Percentiles rank a stretch among this genome's conserved stretches.
phyloP scores from a whole-genome alignment of 306 rosid genomes.

The Oxytropis ochrocephala region DNA sequence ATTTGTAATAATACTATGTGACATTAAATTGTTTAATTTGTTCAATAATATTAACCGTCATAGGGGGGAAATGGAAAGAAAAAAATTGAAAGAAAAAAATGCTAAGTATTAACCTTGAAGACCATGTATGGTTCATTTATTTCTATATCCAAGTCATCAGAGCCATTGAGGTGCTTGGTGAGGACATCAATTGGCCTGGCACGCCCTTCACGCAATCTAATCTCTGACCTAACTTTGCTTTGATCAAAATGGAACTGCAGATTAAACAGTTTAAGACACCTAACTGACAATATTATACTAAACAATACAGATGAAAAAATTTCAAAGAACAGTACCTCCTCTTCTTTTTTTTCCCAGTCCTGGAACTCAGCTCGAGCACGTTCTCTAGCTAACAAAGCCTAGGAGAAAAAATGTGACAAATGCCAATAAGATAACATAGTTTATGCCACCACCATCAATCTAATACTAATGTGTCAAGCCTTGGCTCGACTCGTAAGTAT shows the following conservation, averaged over 20 bases:
- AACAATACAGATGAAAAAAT: slow-evolving; percentile 5
- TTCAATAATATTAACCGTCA: not conserved
- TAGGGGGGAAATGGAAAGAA: not conserved
- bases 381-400: slow-evolving; percentile 95
- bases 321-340: slow-evolving; percentile 54
- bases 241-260: slow-evolving; percentile 96
- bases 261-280: slow-evolving; percentile 13
- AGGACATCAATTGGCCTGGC: slow-evolving; percentile 84
- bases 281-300: slow-evolving; percentile 8
- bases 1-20: not conserved
- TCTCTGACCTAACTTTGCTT: slow-evolving; percentile 96
- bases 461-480: not conserved
- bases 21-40: not conserved
- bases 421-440: slow-evolving; percentile 1
- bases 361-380: slow-evolving; percentile 98
- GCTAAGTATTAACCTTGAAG: slow-evolving; percentile 58
- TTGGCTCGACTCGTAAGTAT: not conserved
- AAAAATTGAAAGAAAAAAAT: not conserved
- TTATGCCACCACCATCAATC: not conserved
- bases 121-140: slow-evolving; percentile 91
- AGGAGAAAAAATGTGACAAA: slow-evolving; percentile 27
- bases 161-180: slow-evolving; percentile 77
- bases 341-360: slow-evolving; percentile 98
- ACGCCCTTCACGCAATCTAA: slow-evolving; percentile 97
- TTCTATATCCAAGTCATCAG: slow-evolving; percentile 83